Evolutionary conservation across 139 green algal genomes (phyloP).

Genomic region (Tetraselmis striata): DNA sequence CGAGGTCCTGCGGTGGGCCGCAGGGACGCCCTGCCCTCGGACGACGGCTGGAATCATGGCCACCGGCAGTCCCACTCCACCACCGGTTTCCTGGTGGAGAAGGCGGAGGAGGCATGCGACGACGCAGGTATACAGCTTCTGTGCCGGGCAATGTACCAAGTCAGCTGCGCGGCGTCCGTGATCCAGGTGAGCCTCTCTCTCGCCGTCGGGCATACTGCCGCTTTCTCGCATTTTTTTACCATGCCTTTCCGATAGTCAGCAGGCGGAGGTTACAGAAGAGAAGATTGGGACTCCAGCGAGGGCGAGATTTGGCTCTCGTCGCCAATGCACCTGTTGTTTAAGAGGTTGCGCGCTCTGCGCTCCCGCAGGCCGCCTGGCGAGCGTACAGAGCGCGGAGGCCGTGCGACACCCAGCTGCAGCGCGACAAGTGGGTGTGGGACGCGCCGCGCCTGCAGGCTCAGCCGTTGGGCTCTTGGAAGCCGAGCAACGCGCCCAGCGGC

Average conservation of each 20-base stretch:
- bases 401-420: neutral
- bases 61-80: too few relatives aligned
- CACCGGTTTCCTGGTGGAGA: neutral
- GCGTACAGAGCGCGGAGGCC: neutral
- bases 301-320: too few relatives aligned
- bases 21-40: too few relatives aligned
- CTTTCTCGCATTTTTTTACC: too few relatives aligned
- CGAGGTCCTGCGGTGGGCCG: too few relatives aligned
- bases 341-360: too few relatives aligned
- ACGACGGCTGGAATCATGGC: too few relatives aligned
- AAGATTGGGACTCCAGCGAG: too few relatives aligned
- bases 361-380: neutral
- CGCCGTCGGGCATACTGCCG: neutral
- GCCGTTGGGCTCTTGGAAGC: neutral
- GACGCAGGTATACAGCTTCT: neutral
- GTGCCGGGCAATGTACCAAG: neutral
- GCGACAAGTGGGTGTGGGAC: neutral
- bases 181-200: neutral
- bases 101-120: neutral
- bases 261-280: neutral
- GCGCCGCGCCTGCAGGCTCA: too few relatives aligned
- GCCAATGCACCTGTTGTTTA: neutral
- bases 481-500: too few relatives aligned
- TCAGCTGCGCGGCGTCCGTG: neutral
- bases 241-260: too few relatives aligned